These are phyloP conservation scores for Alternaria triticina DNA, from an alignment of 2,329 filamentous ascomycete genomes.

Conservation along the genomic window DNA sequence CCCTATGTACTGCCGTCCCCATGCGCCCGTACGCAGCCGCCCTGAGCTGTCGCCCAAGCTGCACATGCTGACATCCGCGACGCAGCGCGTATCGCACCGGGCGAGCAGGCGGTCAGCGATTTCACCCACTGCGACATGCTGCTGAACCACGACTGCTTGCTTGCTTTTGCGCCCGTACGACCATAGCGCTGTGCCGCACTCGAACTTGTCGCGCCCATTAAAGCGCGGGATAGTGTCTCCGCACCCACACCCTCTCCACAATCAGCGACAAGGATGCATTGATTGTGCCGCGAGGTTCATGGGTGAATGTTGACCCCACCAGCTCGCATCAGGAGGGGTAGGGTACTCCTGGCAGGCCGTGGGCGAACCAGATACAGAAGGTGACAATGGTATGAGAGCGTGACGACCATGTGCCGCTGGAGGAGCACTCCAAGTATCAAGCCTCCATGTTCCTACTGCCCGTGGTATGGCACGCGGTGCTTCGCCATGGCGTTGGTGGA, in stretches of 20 bases:
- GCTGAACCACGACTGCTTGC: conserved; percentile 5
- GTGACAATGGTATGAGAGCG: conserved; percentile 31
- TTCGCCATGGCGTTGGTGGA: neutral
- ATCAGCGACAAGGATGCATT: conserved; percentile 24
- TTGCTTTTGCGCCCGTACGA: conserved; percentile 18
- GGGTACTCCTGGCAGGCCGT: conserved; percentile 16
- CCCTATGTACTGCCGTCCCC: conserved; percentile 26
- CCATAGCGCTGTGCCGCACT: conserved; percentile 11
- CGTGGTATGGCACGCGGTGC: neutral
- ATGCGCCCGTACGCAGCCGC: conserved; percentile 18
- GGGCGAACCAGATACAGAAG: conserved; percentile 34
- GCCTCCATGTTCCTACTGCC: conserved; percentile 1
- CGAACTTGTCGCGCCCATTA: conserved; percentile 9
- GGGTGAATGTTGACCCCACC: conserved; percentile 31
- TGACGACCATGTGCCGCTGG: conserved; percentile 21
- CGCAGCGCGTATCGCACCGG: conserved; percentile 17
- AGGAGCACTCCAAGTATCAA: conserved; percentile 6
- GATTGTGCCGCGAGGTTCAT: conserved; percentile 27
- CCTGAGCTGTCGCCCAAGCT: conserved; percentile 9
- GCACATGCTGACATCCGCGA: conserved; percentile 19
- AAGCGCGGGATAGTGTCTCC: conserved; percentile 32
- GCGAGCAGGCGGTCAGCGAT: conserved; percentile 4
- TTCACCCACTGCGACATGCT: conserved; percentile 2
- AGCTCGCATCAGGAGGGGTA: conserved; percentile 27
- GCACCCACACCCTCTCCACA: conserved; percentile 28